These are phyloP conservation scores for Globisporangium camurandrum DNA, from an alignment of 352 stramenopile species.

Conservation along the genomic window DNA sequence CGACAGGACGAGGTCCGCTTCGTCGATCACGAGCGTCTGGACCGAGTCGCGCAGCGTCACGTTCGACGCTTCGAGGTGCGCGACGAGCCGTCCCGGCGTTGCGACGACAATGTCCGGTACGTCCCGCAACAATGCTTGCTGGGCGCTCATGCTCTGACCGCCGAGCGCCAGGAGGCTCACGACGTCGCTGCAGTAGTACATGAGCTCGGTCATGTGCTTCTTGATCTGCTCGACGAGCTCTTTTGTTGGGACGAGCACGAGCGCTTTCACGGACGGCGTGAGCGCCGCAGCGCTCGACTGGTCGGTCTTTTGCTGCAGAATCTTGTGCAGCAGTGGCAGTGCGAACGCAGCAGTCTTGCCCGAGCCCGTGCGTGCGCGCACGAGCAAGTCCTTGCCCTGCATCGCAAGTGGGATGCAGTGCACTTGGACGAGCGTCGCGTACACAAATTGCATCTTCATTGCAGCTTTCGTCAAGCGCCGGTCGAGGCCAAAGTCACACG, in stretches of 20 bases:
- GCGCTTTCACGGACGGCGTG: conserved; percentile 54
- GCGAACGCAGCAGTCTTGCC: conserved; percentile 94
- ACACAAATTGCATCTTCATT: conserved; percentile 89
- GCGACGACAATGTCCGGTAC: conserved; percentile 91
- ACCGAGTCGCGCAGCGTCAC: conserved; percentile 86
- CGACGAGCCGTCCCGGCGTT: conserved; percentile 92
- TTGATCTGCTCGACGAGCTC: conserved; percentile 96
- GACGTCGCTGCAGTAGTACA: conserved; percentile 96
- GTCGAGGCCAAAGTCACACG: conserved; percentile 88
- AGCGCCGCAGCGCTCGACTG: conserved; percentile 19
- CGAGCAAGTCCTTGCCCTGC: conserved; percentile 90
- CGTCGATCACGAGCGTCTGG: conserved; percentile 97
- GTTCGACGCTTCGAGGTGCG: conserved; percentile 75
- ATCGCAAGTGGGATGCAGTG: conserved; percentile 91
- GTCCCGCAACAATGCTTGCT: conserved; percentile 82
- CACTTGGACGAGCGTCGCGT: conserved; percentile 93
- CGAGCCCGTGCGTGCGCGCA: conserved; percentile 88
- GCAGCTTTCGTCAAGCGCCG: conserved; percentile 88
- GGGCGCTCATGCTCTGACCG: conserved; percentile 84
- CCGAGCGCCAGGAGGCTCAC: conserved; percentile 89
- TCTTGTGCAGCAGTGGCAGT: conserved; percentile 89
- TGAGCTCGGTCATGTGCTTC: conserved; percentile 87
- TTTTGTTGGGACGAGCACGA: conserved; percentile 96
- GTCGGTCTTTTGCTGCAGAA: conserved; percentile 79
- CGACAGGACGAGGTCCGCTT: conserved; percentile 97